phyloP scores from a whole-genome alignment of 2,329 filamentous ascomycete genomes.

The Talaromyces sp. region DNA sequence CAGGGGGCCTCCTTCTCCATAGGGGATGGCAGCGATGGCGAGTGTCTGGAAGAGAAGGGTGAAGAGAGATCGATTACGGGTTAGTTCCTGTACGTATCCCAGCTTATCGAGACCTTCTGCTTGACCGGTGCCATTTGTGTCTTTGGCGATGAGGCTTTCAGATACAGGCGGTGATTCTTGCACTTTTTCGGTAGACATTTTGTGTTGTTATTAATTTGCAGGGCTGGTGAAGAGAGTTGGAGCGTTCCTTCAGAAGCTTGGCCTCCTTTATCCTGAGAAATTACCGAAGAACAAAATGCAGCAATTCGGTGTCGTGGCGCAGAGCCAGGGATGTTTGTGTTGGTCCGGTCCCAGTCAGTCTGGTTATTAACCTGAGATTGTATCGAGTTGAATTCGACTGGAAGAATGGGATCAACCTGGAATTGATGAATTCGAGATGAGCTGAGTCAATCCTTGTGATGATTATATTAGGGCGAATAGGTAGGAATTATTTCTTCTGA shows the following conservation, averaged over 20 bases:
- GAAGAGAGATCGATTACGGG: slow-evolving; percentile 59
- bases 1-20: slow-evolving; percentile 46
- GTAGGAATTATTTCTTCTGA: background rate
- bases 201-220: background rate
- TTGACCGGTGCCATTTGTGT: slow-evolving; percentile 30
- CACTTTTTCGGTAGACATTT: slow-evolving; percentile 5
- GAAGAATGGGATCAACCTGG: background rate
- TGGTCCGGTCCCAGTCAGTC: background rate
- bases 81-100: slow-evolving; percentile 59
- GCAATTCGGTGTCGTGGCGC: background rate
- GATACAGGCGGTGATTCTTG: background rate
- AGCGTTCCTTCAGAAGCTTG: background rate
- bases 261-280: background rate
- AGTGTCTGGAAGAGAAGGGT: slow-evolving; percentile 62
- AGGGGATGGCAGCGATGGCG: slow-evolving; percentile 61
- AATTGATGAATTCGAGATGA: background rate
- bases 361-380: background rate
- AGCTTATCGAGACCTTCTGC: slow-evolving; percentile 42
- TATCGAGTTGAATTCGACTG: background rate
- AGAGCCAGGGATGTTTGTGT: background rate
- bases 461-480: background rate
- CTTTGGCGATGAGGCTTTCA: slow-evolving; percentile 13
- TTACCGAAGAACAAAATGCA: background rate
- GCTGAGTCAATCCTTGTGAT: background rate
- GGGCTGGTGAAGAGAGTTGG: background rate